phyloP scores from a whole-genome alignment of 768 basidiomycete genomes.

The Leccinum incarnatum region DNA sequence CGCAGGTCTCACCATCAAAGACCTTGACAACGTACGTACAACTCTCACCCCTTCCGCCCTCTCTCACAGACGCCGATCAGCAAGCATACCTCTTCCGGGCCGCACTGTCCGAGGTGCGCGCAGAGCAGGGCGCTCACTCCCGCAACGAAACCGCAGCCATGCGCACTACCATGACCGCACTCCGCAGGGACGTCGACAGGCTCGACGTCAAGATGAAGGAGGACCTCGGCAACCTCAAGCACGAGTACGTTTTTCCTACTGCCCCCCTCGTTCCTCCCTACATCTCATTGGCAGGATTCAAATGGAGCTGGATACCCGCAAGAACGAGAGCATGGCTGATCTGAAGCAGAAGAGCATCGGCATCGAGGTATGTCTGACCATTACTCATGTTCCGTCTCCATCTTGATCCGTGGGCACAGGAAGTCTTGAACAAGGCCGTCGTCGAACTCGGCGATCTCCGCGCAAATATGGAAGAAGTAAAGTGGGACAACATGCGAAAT shows the following conservation, averaged over 20 bases:
- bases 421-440: slow-evolving; percentile 70
- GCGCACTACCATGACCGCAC: slow-evolving; percentile 66
- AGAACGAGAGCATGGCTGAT: slow-evolving; percentile 85
- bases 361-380: slow-evolving; percentile 60
- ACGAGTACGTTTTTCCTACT: slow-evolving; percentile 64
- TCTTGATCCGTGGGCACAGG: slow-evolving; percentile 39
- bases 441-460: slow-evolving; percentile 75
- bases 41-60: background rate
- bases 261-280: background rate
- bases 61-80: slow-evolving; percentile 36
- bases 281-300: slow-evolving; percentile 61
- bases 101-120: slow-evolving; percentile 84
- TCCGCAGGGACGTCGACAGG: slow-evolving; percentile 83
- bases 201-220: slow-evolving; percentile 92
- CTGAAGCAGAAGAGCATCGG: slow-evolving; percentile 79
- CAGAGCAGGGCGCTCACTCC: slow-evolving; percentile 78
- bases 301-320: slow-evolving; percentile 93
- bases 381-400: background rate
- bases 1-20: slow-evolving; percentile 72
- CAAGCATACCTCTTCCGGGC: slow-evolving; percentile 96
- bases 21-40: slow-evolving; percentile 72
- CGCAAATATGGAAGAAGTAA: slow-evolving; percentile 79
- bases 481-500: slow-evolving; percentile 86
- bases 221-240: slow-evolving; percentile 82
- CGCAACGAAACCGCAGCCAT: slow-evolving; percentile 86